Evolutionary conservation across 2,329 filamentous ascomycete species (phyloP).

Genomic region (Peltaster fructicola): DNA sequence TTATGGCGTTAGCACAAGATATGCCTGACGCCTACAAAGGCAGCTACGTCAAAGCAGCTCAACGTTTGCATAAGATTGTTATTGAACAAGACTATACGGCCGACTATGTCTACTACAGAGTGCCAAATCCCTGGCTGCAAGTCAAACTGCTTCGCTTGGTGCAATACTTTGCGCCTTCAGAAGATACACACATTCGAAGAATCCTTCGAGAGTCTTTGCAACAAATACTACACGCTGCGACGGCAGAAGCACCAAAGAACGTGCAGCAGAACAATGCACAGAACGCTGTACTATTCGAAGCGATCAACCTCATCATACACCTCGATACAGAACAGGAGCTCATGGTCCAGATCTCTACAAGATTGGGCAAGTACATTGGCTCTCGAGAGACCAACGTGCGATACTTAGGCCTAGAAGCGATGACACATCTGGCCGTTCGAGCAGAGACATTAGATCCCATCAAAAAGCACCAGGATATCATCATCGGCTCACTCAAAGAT

Average conservation of each 20-base stretch:
- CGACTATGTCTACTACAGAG: conserved; percentile 97
- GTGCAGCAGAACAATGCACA: conserved; percentile 99
- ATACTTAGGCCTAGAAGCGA: conserved; percentile 87
- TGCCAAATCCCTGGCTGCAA: conserved; percentile 97
- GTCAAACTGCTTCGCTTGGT: conserved; percentile 81
- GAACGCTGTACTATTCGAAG: conserved; percentile 94
- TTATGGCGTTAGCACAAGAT: conserved; percentile 89
- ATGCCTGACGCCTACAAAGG: conserved; percentile 88
- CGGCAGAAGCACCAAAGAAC: conserved; percentile 93
- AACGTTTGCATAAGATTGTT: conserved; percentile 72
- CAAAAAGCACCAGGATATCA: conserved; percentile 94
- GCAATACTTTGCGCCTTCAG: conserved; percentile 92
- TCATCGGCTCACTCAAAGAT: conserved; percentile 83
- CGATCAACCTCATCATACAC: conserved; percentile 96
- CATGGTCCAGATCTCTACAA: conserved; percentile 88
- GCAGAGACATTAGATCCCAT: conserved; percentile 91
- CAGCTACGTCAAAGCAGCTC: conserved; percentile 84
- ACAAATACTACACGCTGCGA: conserved; percentile 75
- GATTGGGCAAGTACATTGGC: conserved; percentile 87
- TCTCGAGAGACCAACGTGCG: conserved; percentile 94
- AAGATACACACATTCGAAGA: conserved; percentile 79
- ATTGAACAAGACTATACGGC: conserved; percentile 76
- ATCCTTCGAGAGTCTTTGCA: conserved; percentile 85
- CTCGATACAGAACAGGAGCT: conserved; percentile 85
- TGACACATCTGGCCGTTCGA: conserved; percentile 91